These are phyloP conservation scores for Entomortierella parvispora DNA, from an alignment of 192 early-diverging fungal genomes.

Conservation along the genomic window DNA sequence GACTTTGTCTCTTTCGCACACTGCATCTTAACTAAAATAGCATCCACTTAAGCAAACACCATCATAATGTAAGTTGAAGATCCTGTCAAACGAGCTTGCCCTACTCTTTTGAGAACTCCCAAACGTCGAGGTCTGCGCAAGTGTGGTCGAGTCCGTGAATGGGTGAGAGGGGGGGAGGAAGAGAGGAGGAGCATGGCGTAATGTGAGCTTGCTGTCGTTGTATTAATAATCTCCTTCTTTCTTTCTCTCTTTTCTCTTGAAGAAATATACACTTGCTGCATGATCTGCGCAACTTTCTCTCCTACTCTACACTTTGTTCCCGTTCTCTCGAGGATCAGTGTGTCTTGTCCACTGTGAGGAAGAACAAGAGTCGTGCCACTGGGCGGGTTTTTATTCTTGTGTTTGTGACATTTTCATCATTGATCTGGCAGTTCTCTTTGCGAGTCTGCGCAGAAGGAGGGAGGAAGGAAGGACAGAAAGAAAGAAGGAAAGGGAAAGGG, in stretches of 20 bases:
- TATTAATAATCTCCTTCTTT: conserved; percentile 12
- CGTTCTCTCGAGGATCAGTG: too few species aligned
- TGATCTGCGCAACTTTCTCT: neutral
- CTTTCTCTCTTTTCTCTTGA: conserved; percentile 9
- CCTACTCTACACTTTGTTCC: neutral
- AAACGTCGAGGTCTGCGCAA: neutral
- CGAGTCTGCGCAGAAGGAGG: too few species aligned
- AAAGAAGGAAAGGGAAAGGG: too few species aligned
- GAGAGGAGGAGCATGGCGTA: neutral
- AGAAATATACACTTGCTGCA: neutral
- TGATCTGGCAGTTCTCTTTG: too few species aligned
- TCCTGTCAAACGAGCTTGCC: neutral
- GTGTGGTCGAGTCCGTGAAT: conserved; percentile 8
- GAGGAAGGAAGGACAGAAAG: too few species aligned
- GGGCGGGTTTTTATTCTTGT: too few species aligned
- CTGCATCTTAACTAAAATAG: neutral
- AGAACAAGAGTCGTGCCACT: too few species aligned
- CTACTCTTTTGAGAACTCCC: neutral
- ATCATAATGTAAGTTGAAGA: conserved; percentile 29
- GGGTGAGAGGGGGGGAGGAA: too few species aligned
- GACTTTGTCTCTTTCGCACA: neutral
- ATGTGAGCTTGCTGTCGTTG: conserved; percentile 2
- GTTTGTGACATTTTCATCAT: too few species aligned
- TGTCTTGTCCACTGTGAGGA: too few species aligned
- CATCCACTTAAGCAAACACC: neutral